These are phyloP conservation scores for Trypanosoma congolense DNA, from an alignment of 208 protist genomes.

Conservation along the genomic window DNA sequence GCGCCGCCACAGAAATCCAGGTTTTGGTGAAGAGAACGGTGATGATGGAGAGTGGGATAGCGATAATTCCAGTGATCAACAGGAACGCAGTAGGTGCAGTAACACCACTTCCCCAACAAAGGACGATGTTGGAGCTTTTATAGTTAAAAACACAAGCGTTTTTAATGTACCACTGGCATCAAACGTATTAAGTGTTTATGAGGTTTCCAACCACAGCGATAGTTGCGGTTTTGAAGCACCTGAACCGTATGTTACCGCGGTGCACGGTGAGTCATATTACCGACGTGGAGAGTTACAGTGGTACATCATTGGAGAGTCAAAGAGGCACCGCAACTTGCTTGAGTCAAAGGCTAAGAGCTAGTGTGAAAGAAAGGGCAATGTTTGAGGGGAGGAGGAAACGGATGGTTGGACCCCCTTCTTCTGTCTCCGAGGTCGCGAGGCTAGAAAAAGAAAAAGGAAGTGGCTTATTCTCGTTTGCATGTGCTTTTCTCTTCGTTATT, in stretches of 20 bases:
- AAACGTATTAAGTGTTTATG: constrained; percentile 25
- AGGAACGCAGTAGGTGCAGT: no score
- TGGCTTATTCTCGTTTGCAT: no score
- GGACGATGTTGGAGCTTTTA: constrained; percentile 5
- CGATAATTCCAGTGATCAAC: no score
- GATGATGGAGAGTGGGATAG: not conserved
- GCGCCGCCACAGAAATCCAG: constrained; percentile 8
- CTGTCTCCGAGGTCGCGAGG: not conserved
- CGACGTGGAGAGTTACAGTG: constrained; percentile 24
- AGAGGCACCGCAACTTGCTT: constrained; percentile 22
- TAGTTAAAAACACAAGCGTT: constrained; percentile 13
- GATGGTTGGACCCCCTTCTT: no score
- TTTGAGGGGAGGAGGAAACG: no score
- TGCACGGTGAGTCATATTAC: constrained; percentile 10
- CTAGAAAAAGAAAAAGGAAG: constrained; percentile 1
- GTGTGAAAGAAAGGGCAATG: no score
- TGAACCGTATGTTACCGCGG: constrained; percentile 4
- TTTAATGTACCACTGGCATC: constrained; percentile 25
- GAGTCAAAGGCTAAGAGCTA: constrained; percentile 12
- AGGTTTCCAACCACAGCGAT: constrained; percentile 3
- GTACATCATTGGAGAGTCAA: constrained; percentile 23
- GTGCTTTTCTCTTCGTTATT: no score
- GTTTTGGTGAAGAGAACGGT: not conserved
- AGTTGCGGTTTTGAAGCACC: not conserved
- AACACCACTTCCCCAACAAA: no score